Base-by-base conservation (phyloP, 2,329 filamentous ascomycete species). In the Pyricularia sp. region DNA sequence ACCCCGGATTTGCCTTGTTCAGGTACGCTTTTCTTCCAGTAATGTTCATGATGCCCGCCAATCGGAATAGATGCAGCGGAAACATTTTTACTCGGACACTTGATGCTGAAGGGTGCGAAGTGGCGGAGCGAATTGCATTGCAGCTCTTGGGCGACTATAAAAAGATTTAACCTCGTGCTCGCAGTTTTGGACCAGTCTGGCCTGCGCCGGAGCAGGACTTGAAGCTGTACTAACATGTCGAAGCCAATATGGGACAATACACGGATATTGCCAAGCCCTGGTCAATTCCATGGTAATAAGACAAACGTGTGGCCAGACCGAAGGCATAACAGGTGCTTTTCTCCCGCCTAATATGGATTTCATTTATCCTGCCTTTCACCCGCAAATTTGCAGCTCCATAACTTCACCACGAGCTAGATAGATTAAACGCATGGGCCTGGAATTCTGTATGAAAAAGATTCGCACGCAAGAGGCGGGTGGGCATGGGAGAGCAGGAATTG, bases 281-380 rank as follows among this genome's bases (percentile, higher is more conserved):
- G 1, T 28, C 53, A 28, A 57, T 57, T 57, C 53, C 53, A n/a
- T 24, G 53, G 22, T 57, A 28, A 22, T 57, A 57, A 57, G 53
- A 19, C 8, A 49, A 49, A n/a, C 40, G 40, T 49, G 40, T 49
- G 19, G 62, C 49, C 13, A 60, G 62, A 31, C n/a, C 62, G 35
- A 55, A 69, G 68, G 26, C 62, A 64, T 64, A 64, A 59, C 22
- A 64, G 49, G 49, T 64, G 53, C 49, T 33, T 55, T 69, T 67
- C 69, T 70, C 68, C 72, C 67, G 68, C 67, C 65, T 74, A 78
- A 78, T 78, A 74, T 78, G 69, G 70, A 67, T 73, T 77, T 77
- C 75, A 78, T 79, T 74, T 78, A 78, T 74, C 70, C 72, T 68
- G 60, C 69, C 72, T 74, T 78, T 78, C 76, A 78, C 69, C 75